Percentiles rank a stretch among this genome's conserved stretches.
These are phyloP conservation scores for Debaryomycetaceae sp. DNA, from an alignment of 1,139 yeast species.

Conservation along the genomic window DNA sequence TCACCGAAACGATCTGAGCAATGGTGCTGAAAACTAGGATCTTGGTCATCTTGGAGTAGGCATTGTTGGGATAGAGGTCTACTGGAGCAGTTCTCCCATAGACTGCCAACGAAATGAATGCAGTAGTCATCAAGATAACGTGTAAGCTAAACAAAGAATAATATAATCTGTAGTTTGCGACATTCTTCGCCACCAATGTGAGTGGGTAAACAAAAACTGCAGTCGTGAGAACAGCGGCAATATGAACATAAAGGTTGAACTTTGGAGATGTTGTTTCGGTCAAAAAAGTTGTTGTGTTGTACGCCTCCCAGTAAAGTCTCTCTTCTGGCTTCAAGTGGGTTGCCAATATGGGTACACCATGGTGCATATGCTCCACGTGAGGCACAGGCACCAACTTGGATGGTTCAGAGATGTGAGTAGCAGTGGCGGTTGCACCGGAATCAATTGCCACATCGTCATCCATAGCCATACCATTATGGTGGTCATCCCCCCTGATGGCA, in stretches of 20 bases:
- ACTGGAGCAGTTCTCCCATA: slow-evolving; percentile 61
- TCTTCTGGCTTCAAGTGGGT: slow-evolving; percentile 70
- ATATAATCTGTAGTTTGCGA: slow-evolving; percentile 49
- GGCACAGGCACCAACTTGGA: slow-evolving; percentile 30
- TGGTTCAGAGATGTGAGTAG: slow-evolving; percentile 2
- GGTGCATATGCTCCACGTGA: slow-evolving; percentile 53
- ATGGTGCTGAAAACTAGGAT: slow-evolving; percentile 51
- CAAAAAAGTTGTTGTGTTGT: slow-evolving; percentile 78
- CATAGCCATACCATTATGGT: slow-evolving; percentile 1
- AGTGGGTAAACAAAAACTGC: slow-evolving; percentile 67
- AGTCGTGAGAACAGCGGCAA: slow-evolving; percentile 39
- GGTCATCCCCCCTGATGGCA: background rate
- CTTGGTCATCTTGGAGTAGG: slow-evolving; percentile 63
- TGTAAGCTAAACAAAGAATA: slow-evolving; percentile 55
- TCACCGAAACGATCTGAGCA: slow-evolving; percentile 53
- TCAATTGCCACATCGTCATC: slow-evolving; percentile 5
- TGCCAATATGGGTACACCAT: slow-evolving; percentile 74
- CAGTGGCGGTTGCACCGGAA: background rate
- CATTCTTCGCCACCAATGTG: slow-evolving; percentile 59
- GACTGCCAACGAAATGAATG: slow-evolving; percentile 55
- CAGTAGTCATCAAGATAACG: slow-evolving; percentile 38
- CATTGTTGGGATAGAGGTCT: slow-evolving; percentile 68
- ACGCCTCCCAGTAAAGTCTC: slow-evolving; percentile 69
- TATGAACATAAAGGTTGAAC: slow-evolving; percentile 56
- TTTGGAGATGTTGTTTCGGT: slow-evolving; percentile 46